Conservation (phyloP, 176 grass and related monocot species). For the Typha latifolia region DNA sequence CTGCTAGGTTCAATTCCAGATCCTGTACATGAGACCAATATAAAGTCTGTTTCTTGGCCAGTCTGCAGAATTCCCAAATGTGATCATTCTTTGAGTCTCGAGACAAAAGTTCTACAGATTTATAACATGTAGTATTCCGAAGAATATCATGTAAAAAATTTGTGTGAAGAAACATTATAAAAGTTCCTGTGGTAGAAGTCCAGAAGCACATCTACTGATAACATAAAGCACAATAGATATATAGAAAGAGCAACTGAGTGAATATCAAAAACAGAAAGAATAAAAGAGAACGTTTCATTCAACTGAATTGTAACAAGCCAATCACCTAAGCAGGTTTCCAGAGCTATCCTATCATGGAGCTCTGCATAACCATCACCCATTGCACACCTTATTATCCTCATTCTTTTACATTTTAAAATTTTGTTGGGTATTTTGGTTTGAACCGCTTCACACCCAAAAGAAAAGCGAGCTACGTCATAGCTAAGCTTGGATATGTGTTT, state of each 20-base stretch:
- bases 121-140: slow-evolving; percentile 1
- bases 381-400: no score
- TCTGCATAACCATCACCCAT: no score
- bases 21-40: slow-evolving; percentile 88
- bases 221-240: slow-evolving; percentile 5
- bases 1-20: slow-evolving; percentile 74
- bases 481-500: no score
- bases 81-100: neutral
- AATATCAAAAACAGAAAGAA: neutral
- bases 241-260: slow-evolving; percentile 6
- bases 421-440: no score
- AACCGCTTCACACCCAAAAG: no score
- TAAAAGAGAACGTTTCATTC: neutral
- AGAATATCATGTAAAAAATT: slow-evolving; percentile 10
- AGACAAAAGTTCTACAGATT: neutral
- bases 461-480: no score
- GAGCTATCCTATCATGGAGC: no score
- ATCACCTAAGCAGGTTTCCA: no score
- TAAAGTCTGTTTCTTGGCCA: slow-evolving; percentile 88
- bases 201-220: neutral
- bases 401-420: no score
- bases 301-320: no score
- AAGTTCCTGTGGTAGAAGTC: neutral
- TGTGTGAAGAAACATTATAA: slow-evolving; percentile 7
- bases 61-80: slow-evolving; percentile 34